A percentile compares a stretch with the other conserved stretches of the same genome.
phyloP scores from a whole-genome alignment of 352 stramenopile genomes.

The Pythium insidiosum region DNA sequence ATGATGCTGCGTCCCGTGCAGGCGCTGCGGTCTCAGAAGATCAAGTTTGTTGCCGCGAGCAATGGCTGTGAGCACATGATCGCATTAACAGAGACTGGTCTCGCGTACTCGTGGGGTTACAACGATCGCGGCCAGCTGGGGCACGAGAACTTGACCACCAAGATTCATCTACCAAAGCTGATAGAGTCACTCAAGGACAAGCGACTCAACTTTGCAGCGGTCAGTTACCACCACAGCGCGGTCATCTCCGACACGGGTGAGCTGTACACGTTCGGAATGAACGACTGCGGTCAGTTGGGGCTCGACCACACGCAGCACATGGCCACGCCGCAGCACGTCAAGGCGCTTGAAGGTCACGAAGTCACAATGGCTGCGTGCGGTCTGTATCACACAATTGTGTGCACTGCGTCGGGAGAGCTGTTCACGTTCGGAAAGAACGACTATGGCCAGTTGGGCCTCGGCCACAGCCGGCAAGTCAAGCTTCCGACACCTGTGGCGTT shows the following conservation, averaged over 20 bases:
- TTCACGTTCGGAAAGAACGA: slow-evolving; percentile 86
- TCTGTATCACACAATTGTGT: slow-evolving; percentile 81
- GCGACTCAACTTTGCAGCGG: slow-evolving; percentile 66
- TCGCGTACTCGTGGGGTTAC: slow-evolving; percentile 85
- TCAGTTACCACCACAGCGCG: slow-evolving; percentile 84
- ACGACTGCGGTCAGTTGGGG: slow-evolving; percentile 82
- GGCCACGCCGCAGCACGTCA: slow-evolving; percentile 66
- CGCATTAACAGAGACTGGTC: slow-evolving; percentile 64
- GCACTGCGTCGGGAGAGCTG: slow-evolving; percentile 52
- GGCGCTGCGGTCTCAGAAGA: slow-evolving; percentile 60
- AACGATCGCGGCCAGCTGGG: slow-evolving; percentile 83
- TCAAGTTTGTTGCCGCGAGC: slow-evolving; percentile 79
- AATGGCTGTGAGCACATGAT: slow-evolving; percentile 88
- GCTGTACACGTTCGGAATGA: slow-evolving; percentile 86
- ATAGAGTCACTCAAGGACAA: slow-evolving; percentile 83
- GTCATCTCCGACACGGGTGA: slow-evolving; percentile 66
- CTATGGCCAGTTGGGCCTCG: slow-evolving; percentile 76
- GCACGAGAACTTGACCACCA: slow-evolving; percentile 78
- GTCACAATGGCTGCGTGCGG: slow-evolving; percentile 74
- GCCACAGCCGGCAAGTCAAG: slow-evolving; percentile 76
- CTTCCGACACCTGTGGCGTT: slow-evolving; percentile 41
- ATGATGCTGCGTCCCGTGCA: slow-evolving; percentile 78
- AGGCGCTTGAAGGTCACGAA: slow-evolving; percentile 58
- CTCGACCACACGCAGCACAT: slow-evolving; percentile 78
- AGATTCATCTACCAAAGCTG: slow-evolving; percentile 77